Conservation (phyloP, 106 monocot species). For the Allium fistulosum region DNA sequence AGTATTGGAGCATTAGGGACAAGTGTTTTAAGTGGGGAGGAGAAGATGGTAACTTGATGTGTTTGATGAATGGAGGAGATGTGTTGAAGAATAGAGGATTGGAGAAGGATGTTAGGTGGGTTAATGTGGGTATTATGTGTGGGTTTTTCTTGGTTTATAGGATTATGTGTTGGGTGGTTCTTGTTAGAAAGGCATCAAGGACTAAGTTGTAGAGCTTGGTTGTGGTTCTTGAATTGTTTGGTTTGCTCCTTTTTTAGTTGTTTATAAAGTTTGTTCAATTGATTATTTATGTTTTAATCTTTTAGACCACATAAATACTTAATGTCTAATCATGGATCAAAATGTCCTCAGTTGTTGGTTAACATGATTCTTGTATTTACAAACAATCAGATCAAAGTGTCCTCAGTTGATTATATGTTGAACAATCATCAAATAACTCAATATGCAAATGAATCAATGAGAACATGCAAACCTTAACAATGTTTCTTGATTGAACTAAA, state of each 20-base stretch:
- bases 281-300: background rate
- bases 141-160: conserved; percentile 76
- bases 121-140: conserved; percentile 72
- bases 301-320: background rate
- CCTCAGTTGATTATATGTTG: too few relatives aligned
- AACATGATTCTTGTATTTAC: too few relatives aligned
- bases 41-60: conserved; percentile 1
- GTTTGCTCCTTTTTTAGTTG: background rate
- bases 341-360: too few relatives aligned
- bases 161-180: conserved; percentile 66
- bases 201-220: conserved; percentile 32
- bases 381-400: too few relatives aligned
- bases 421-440: too few relatives aligned
- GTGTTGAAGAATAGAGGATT: conserved; percentile 64
- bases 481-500: too few relatives aligned
- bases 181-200: conserved; percentile 66
- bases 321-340: background rate
- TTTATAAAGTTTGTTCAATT: background rate
- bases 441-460: too few relatives aligned
- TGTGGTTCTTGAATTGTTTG: background rate
- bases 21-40: conserved; percentile 57
- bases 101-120: conserved; percentile 63
- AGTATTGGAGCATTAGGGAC: conserved; percentile 56
- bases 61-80: conserved; percentile 60
- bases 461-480: too few relatives aligned